Percentiles rank a stretch among this genome's conserved stretches.
These are phyloP conservation scores for Diaporthe sp. DNA, from an alignment of 2,329 filamentous ascomycete species.

Conservation along the genomic window DNA sequence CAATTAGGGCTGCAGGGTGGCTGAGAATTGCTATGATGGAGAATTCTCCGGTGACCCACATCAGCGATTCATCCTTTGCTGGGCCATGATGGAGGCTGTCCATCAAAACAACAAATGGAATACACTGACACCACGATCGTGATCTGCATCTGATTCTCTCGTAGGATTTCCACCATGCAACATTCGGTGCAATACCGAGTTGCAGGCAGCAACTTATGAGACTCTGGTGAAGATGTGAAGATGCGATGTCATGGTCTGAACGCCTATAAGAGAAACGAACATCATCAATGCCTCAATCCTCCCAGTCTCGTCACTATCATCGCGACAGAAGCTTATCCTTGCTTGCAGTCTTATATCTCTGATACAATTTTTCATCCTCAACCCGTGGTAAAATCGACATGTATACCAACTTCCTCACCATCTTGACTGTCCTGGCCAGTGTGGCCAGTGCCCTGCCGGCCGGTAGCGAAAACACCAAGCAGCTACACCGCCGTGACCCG, in stretches of 20 bases:
- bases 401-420: not conserved
- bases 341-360: not conserved
- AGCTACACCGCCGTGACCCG: not conserved
- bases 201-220: not conserved
- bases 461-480: not conserved
- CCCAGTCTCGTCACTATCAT: not conserved
- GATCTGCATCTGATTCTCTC: not conserved
- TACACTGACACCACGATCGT: not conserved
- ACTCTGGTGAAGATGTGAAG: not conserved
- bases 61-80: slow-evolving; percentile 1
- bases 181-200: not conserved
- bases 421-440: not conserved
- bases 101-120: not conserved
- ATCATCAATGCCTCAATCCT: not conserved
- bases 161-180: not conserved
- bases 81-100: not conserved
- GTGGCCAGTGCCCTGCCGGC: not conserved
- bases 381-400: not conserved
- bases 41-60: not conserved
- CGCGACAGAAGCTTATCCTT: not conserved
- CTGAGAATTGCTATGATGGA: not conserved
- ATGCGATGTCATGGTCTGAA: too few species aligned
- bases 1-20: not conserved
- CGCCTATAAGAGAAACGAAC: not conserved
- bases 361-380: not conserved